These are phyloP conservation scores for Lathyrus sativus DNA, from an alignment of 306 rosid genomes.

Conservation along the genomic window DNA sequence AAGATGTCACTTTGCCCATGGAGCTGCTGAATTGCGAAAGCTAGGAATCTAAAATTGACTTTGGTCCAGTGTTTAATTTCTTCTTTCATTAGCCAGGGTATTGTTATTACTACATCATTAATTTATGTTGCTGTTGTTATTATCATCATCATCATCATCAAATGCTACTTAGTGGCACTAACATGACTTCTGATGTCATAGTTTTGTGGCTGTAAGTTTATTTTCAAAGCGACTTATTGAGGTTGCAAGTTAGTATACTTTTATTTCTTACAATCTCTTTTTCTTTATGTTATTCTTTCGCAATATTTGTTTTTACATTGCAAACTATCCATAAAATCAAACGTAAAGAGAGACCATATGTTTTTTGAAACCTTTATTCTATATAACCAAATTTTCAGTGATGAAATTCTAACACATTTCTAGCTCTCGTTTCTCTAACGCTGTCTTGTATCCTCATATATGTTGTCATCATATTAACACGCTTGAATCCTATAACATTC, in stretches of 20 bases:
- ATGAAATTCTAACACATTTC: background rate
- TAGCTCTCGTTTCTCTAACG: background rate
- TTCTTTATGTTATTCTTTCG: background rate
- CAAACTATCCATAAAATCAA: background rate
- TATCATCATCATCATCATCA: background rate
- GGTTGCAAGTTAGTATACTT: background rate
- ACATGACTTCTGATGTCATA: conserved; percentile 33
- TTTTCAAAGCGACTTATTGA: conserved; percentile 21
- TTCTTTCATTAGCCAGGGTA: conserved; percentile 43
- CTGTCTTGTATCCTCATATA: background rate
- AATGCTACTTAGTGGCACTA: conserved; percentile 40
- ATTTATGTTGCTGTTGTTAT: conserved; percentile 17
- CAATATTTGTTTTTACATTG: background rate
- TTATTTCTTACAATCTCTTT: background rate
- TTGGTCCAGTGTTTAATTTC: conserved; percentile 15
- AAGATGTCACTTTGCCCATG: conserved; percentile 97
- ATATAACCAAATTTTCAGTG: background rate
- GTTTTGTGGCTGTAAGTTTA: conserved; percentile 36
- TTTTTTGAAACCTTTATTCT: background rate
- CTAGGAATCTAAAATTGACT: conserved; percentile 49
- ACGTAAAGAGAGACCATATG: too few species aligned
- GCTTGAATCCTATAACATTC: background rate
- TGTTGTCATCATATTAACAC: background rate
- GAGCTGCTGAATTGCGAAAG: conserved; percentile 81
- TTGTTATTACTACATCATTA: background rate